Conservation (phyloP, 1,284 basidiomycete species). For the Stygiomarasmius scandens region DNA sequence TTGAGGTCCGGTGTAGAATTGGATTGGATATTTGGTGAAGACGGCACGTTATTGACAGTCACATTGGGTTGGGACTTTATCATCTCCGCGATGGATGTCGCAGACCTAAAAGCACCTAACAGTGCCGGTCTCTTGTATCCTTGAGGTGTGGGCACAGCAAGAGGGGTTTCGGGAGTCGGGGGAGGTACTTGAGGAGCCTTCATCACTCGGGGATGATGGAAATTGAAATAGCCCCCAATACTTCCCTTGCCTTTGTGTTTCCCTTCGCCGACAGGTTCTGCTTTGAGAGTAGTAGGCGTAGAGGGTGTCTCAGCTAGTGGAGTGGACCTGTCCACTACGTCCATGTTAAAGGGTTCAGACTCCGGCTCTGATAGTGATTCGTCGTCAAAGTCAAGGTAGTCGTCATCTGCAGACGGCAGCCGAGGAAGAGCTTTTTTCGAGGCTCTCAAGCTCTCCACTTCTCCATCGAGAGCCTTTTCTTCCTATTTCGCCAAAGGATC, state of each 20-base stretch:
- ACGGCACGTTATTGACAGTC: background rate
- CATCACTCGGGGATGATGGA: background rate
- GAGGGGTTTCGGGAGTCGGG: background rate
- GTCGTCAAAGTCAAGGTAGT: conserved; percentile 38
- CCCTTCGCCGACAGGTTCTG: background rate
- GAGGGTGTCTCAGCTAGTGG: conserved; percentile 10
- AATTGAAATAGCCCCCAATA: background rate
- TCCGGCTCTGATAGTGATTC: conserved; percentile 14
- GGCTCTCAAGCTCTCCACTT: conserved; percentile 30
- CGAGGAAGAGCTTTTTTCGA: conserved; percentile 54
- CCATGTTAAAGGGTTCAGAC: background rate
- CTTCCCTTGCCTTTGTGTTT: background rate
- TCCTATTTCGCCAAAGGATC: conserved; percentile 37
- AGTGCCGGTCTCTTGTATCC: background rate
- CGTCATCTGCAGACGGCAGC: conserved; percentile 56
- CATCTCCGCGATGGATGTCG: background rate
- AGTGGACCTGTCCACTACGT: conserved; percentile 23
- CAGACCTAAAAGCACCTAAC: background rate
- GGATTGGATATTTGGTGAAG: background rate
- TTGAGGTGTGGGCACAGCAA: background rate
- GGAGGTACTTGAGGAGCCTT: background rate
- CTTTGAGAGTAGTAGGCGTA: background rate
- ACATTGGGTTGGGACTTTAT: background rate
- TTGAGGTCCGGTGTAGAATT: background rate
- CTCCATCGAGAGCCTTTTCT: conserved; percentile 33